phyloP scores from a whole-genome alignment of 495 filamentous ascomycete genomes.

The Penicillium fimorum region DNA sequence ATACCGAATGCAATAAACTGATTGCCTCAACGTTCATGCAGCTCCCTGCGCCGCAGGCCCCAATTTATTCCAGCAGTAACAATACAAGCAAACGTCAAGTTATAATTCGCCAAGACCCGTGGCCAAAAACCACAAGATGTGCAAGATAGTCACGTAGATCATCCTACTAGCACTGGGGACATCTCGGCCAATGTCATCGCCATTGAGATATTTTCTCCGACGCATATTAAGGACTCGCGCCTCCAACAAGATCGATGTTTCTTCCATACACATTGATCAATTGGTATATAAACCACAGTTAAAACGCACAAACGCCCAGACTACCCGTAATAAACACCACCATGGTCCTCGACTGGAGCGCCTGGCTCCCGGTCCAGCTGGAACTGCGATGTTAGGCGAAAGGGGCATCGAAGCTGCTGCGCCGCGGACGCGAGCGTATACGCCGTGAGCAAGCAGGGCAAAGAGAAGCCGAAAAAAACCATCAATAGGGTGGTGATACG shows the following conservation, averaged over 20 bases:
- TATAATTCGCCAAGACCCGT: background rate
- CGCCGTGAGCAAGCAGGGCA: conserved; percentile 1
- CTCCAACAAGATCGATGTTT: no score
- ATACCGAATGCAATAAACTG: background rate
- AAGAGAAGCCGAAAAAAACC: background rate
- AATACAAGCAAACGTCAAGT: background rate
- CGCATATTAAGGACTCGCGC: background rate
- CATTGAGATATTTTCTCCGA: background rate
- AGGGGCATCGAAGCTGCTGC: conserved; percentile 18
- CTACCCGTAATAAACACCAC: background rate
- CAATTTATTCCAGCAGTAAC: background rate
- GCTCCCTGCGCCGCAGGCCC: background rate
- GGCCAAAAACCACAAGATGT: background rate
- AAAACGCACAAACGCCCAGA: no score
- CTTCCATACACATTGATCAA: no score
- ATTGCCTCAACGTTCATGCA: no score
- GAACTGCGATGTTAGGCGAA: conserved; percentile 21
- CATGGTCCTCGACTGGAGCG: conserved; percentile 4
- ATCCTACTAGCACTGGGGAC: background rate
- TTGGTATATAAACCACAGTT: no score
- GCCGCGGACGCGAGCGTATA: background rate
- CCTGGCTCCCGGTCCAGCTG: conserved; percentile 15
- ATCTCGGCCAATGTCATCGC: background rate
- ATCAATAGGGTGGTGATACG: no score
- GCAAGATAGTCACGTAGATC: background rate